A percentile compares a stretch with the other conserved stretches of the same genome.
These are phyloP conservation scores for Dendryphion nanum DNA, from an alignment of 2,329 filamentous ascomycete species.

Conservation along the genomic window DNA sequence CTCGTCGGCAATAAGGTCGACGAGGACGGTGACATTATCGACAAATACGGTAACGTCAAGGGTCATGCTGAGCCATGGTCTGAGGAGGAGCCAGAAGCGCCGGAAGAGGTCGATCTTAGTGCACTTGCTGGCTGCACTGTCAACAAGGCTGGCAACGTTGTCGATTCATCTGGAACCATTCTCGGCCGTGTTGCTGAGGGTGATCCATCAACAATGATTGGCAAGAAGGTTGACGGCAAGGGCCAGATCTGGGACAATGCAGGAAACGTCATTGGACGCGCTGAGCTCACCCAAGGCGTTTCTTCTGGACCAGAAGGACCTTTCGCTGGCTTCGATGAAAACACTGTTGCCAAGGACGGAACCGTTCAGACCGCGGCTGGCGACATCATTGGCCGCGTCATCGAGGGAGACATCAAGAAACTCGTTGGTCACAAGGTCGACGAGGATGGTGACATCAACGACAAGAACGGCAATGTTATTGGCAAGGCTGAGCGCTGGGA, in stretches of 20 bases:
- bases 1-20: slow-evolving; percentile 74
- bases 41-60: slow-evolving; percentile 68
- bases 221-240: slow-evolving; percentile 61
- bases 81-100: slow-evolving; percentile 50
- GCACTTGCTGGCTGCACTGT: slow-evolving; percentile 61
- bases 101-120: slow-evolving; percentile 54
- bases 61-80: slow-evolving; percentile 59
- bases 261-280: slow-evolving; percentile 60
- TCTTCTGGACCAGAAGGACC: slow-evolving; percentile 54
- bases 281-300: slow-evolving; percentile 55
- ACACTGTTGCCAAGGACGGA: slow-evolving; percentile 58
- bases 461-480: slow-evolving; percentile 55
- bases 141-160: slow-evolving; percentile 63
- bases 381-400: slow-evolving; percentile 49
- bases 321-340: slow-evolving; percentile 60
- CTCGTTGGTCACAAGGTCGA: slow-evolving; percentile 52
- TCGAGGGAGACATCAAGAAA: slow-evolving; percentile 52
- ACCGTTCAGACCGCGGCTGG: slow-evolving; percentile 49
- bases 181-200: slow-evolving; percentile 59
- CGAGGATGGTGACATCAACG: slow-evolving; percentile 52
- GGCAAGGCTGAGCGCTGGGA: slow-evolving; percentile 55
- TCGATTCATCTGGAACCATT: slow-evolving; percentile 59
- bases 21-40: slow-evolving; percentile 77
- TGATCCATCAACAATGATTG: slow-evolving; percentile 55
- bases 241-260: slow-evolving; percentile 65